These are phyloP conservation scores for Tausonia pullulans DNA, from an alignment of 1,284 basidiomycete species.

Conservation along the genomic window DNA sequence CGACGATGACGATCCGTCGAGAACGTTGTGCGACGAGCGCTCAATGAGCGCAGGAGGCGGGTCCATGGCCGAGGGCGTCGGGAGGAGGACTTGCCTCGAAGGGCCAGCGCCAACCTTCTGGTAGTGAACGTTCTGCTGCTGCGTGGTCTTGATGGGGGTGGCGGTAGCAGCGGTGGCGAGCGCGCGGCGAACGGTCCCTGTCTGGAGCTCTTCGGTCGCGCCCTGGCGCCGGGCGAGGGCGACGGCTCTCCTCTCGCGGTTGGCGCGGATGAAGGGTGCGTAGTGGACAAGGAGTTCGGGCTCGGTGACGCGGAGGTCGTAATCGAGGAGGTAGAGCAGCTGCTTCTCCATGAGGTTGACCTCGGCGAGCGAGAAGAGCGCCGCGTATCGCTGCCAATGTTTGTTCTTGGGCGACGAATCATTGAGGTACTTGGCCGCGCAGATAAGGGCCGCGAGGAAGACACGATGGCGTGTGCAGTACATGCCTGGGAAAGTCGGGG, in stretches of 20 bases:
- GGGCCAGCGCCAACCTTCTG: too few relatives aligned
- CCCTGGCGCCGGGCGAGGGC: background rate
- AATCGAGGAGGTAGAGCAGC: conserved; percentile 77
- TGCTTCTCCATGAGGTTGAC: conserved; percentile 97
- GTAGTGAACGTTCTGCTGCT: too few relatives aligned
- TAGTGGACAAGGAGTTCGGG: conserved; percentile 45
- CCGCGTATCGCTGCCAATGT: conserved; percentile 72
- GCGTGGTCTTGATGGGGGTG: background rate
- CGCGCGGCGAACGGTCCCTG: background rate
- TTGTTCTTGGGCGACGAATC: conserved; percentile 92
- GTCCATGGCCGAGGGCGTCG: background rate
- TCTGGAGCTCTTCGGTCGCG: background rate
- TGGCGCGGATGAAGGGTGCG: conserved; percentile 15
- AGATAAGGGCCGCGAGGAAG: conserved; percentile 90
- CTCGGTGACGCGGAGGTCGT: conserved; percentile 67
- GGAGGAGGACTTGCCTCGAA: background rate
- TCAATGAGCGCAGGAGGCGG: conserved; percentile 7
- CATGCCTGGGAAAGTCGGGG: conserved; percentile 46
- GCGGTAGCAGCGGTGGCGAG: background rate
- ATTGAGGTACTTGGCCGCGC: conserved; percentile 94
- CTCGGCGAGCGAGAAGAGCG: conserved; percentile 47
- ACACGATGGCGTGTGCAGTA: conserved; percentile 89
- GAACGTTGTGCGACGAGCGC: background rate
- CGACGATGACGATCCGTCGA: conserved; percentile 2
- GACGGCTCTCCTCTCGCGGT: conserved; percentile 12